phyloP scores from a whole-genome alignment of 306 rosid species.

The Castanea mollissima region DNA sequence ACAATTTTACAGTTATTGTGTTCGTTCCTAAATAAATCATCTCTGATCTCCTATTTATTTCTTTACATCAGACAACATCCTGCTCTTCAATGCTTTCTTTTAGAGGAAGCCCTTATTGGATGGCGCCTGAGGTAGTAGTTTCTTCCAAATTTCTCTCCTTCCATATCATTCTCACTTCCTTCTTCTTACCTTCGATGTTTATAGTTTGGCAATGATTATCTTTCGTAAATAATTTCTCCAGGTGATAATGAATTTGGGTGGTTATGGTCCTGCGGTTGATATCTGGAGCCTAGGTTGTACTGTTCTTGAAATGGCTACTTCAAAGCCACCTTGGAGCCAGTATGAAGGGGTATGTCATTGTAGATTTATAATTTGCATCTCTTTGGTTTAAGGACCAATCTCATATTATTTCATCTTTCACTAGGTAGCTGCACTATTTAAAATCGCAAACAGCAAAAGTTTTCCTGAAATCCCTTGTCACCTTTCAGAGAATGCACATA shows the following conservation, averaged over 20 bases:
- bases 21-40: too few species aligned
- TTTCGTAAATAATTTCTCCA: slow-evolving; percentile 22
- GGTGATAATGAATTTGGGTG: slow-evolving; percentile 91
- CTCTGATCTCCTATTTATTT: too few species aligned
- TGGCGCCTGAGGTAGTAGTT: slow-evolving; percentile 90
- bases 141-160: background rate
- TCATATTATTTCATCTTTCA: background rate
- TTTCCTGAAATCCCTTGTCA: background rate
- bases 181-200: background rate
- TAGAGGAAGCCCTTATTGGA: slow-evolving; percentile 98
- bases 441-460: background rate
- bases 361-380: background rate
- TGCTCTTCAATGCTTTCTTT: slow-evolving; percentile 82
- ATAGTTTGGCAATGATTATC: slow-evolving; percentile 1
- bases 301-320: slow-evolving; percentile 88
- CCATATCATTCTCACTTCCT: background rate
- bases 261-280: slow-evolving; percentile 86
- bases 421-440: background rate
- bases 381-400: background rate
- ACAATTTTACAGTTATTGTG: too few species aligned
- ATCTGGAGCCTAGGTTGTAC: slow-evolving; percentile 98
- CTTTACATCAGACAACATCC: slow-evolving; percentile 58
- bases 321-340: slow-evolving; percentile 95
- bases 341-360: slow-evolving; percentile 50
- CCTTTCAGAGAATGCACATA: background rate